These are phyloP conservation scores for Tripterygium wilfordii DNA, from an alignment of 177 flowering plant genomes.

Conservation along the genomic window DNA sequence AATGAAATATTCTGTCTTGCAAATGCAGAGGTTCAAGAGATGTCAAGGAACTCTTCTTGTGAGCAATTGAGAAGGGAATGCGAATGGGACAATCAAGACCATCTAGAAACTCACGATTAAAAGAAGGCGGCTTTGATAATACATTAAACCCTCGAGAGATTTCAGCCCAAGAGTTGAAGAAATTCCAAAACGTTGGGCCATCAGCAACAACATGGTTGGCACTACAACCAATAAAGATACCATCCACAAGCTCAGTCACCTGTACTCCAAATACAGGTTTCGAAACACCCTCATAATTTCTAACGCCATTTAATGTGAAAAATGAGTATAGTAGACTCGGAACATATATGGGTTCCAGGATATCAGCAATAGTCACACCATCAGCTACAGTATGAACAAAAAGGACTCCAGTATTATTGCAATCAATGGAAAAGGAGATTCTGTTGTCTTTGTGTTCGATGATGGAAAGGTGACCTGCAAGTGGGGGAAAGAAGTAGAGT, in stretches of 20 bases:
- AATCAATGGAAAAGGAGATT: constrained; percentile 18
- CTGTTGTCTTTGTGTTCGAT: constrained; percentile 9
- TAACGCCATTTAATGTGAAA: no score
- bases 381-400: no score
- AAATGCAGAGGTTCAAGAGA: no score
- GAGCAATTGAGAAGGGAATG: no score
- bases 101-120: constrained; percentile 29
- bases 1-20: background rate
- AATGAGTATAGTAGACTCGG: constrained; percentile 22
- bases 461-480: constrained; percentile 31
- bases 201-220: constrained; percentile 35
- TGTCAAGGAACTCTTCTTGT: no score
- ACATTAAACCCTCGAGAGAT: constrained; percentile 6
- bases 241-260: constrained; percentile 39
- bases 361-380: no score
- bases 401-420: no score
- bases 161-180: constrained; percentile 43
- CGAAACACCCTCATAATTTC: no score
- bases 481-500: constrained; percentile 20
- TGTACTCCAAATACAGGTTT: no score
- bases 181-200: constrained; percentile 49
- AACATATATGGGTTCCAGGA: no score
- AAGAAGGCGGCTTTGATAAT: constrained; percentile 17
- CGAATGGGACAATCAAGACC: constrained; percentile 17
- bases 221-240: constrained; percentile 36